Conservation (phyloP, 2,329 filamentous ascomycete genomes). For the Bipolaris zeicola region DNA sequence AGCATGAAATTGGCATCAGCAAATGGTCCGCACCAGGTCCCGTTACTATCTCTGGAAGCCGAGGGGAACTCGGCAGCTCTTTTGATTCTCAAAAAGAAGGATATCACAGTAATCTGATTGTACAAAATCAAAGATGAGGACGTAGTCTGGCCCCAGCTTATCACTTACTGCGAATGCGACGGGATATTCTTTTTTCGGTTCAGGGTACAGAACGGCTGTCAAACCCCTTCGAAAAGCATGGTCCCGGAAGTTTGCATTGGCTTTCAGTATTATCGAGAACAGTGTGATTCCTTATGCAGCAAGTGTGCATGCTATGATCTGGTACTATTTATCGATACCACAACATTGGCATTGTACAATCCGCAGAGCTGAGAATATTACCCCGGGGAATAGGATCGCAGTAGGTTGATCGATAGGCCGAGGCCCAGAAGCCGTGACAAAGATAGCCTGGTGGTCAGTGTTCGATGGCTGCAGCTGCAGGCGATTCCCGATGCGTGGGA, state of each 20-base stretch:
- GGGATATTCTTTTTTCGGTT: background rate
- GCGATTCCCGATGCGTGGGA: slow-evolving; percentile 6
- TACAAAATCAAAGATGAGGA: background rate
- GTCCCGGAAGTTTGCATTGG: background rate
- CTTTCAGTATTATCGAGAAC: background rate
- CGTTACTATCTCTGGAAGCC: no score
- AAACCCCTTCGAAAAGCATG: background rate
- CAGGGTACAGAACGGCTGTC: background rate
- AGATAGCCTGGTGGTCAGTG: slow-evolving; percentile 17
- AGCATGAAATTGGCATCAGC: no score
- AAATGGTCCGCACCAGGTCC: no score
- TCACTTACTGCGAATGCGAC: background rate
- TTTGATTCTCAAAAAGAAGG: no score
- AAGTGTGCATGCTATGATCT: background rate
- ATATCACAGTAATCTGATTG: no score
- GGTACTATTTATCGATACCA: background rate
- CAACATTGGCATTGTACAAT: background rate
- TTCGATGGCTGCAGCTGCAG: slow-evolving; percentile 16
- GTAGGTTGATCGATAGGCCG: slow-evolving; percentile 5
- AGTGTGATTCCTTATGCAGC: background rate
- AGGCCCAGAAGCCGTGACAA: slow-evolving; percentile 12
- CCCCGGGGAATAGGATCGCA: background rate
- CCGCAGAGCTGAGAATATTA: background rate
- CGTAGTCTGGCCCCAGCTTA: background rate
- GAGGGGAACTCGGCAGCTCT: no score